Percentiles rank a stretch among this genome's conserved stretches.
Conservation (phyloP, 1,284 basidiomycete genomes). For the Heimioporus punctisporus region DNA sequence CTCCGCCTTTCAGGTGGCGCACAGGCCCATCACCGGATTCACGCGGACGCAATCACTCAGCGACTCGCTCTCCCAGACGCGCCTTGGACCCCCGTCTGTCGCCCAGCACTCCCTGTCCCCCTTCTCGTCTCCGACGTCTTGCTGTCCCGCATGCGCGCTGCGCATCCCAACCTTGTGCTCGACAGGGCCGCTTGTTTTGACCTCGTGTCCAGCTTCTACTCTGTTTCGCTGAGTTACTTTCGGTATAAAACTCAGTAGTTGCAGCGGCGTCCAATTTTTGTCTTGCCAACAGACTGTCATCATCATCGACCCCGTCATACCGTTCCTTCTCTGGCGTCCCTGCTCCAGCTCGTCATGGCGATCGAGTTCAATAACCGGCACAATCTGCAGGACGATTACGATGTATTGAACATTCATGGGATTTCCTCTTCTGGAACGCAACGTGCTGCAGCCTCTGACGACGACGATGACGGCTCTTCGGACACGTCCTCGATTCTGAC, state of each 20-base stretch:
- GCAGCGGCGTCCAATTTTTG: slow-evolving; percentile 39
- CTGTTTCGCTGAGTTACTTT: slow-evolving; percentile 42
- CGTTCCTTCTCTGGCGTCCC: slow-evolving; percentile 5
- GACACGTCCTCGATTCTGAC: slow-evolving; percentile 44
- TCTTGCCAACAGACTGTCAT: slow-evolving; percentile 38
- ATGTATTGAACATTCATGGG: slow-evolving; percentile 9
- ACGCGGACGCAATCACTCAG: slow-evolving; percentile 31
- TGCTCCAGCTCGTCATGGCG: slow-evolving; percentile 25
- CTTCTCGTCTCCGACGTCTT: slow-evolving; percentile 16
- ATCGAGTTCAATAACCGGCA: slow-evolving; percentile 27
- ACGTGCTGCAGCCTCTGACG: slow-evolving; percentile 14
- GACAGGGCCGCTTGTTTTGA: slow-evolving; percentile 35
- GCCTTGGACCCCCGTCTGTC: slow-evolving; percentile 3
- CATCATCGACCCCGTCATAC: slow-evolving; percentile 24
- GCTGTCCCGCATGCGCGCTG: slow-evolving; percentile 15
- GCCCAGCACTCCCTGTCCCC: slow-evolving; percentile 4
- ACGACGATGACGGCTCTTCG: slow-evolving; percentile 36
- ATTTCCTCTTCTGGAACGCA: slow-evolving; percentile 10
- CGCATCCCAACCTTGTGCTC: slow-evolving; percentile 26
- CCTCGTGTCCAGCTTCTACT: slow-evolving; percentile 39
- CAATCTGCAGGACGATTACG: slow-evolving; percentile 26
- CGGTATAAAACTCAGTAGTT: slow-evolving; percentile 40
- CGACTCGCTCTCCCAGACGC: slow-evolving; percentile 13
- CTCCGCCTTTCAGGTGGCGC: slow-evolving; percentile 15
- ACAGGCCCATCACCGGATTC: slow-evolving; percentile 21